Evolutionary conservation across 1,284 basidiomycete species (phyloP).

Genomic region (Melampsora americana): DNA sequence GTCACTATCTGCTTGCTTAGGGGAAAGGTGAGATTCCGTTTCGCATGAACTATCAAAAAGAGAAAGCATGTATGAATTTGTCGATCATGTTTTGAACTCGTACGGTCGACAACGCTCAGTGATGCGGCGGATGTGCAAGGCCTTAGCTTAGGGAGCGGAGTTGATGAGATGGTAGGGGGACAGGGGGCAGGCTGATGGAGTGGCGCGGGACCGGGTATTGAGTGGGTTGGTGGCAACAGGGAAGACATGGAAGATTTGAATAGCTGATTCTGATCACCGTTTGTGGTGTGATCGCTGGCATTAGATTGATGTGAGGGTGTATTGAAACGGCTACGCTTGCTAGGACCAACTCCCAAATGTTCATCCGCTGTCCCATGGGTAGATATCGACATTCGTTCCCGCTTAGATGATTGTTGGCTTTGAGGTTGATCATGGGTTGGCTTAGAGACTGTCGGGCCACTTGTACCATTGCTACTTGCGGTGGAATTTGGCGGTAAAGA

Average conservation of each 20-base stretch:
- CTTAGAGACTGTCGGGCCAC: not conserved
- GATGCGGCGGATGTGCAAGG: not conserved
- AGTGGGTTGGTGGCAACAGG: not conserved
- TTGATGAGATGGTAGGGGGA: not conserved
- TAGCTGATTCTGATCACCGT: conserved; percentile 11
- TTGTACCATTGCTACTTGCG: not conserved
- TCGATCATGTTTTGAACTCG: conserved; percentile 35
- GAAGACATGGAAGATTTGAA: no score
- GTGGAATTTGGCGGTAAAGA: not conserved
- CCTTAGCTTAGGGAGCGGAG: not conserved
- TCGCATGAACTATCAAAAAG: conserved; percentile 20
- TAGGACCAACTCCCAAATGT: conserved; percentile 26
- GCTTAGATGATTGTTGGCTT: not conserved
- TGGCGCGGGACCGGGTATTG: conserved; percentile 12
- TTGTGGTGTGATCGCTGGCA: conserved; percentile 11
- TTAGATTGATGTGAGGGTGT: conserved; percentile 23
- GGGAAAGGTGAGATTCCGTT: not conserved
- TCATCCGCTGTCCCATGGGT: conserved; percentile 10
- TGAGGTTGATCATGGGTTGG: not conserved
- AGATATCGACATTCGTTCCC: conserved; percentile 13
- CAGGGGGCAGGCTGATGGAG: not conserved
- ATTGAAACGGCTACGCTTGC: conserved; percentile 24
- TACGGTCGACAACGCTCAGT: no score
- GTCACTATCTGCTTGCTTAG: conserved; percentile 5
- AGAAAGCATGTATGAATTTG: conserved; percentile 31